phyloP scores from a whole-genome alignment of 331 rosid genomes.

The Arachis monticola region DNA sequence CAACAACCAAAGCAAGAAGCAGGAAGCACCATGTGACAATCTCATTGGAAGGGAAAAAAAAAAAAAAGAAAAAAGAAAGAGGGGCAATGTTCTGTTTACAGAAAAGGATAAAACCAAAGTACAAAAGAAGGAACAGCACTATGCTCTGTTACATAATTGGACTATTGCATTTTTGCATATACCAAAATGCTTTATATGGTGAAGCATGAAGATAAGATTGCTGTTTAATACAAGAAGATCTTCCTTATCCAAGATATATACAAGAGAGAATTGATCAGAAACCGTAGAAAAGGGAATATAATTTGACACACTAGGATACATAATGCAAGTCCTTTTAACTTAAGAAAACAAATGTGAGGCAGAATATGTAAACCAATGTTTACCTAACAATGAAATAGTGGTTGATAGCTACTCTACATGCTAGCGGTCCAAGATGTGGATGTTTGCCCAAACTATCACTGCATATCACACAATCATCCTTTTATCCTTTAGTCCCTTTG shows the following conservation, averaged over 20 bases:
- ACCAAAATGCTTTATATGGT: constrained; percentile 15
- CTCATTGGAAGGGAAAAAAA: neutral
- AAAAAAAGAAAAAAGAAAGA: neutral
- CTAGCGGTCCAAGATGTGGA: constrained; percentile 39
- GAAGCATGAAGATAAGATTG: constrained; percentile 33
- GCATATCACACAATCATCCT: constrained; percentile 12
- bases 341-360: neutral
- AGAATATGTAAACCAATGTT: constrained; percentile 27
- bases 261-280: constrained; percentile 27
- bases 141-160: constrained; percentile 17
- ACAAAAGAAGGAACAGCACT: constrained; percentile 9
- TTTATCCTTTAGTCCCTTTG: constrained; percentile 20
- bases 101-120: constrained; percentile 16
- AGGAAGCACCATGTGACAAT: constrained; percentile 20
- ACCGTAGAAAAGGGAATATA: constrained; percentile 8
- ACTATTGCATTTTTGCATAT: constrained; percentile 20
- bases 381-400: constrained; percentile 35
- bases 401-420: constrained; percentile 27
- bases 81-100: constrained; percentile 9
- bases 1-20: neutral
- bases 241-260: constrained; percentile 26
- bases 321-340: constrained; percentile 34
- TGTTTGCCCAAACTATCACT: constrained; percentile 43
- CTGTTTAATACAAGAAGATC: constrained; percentile 26
- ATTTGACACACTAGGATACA: neutral